These are phyloP conservation scores for Monilinia vaccinii-corymbosi DNA, from an alignment of 2,329 filamentous ascomycete genomes.

Conservation along the genomic window DNA sequence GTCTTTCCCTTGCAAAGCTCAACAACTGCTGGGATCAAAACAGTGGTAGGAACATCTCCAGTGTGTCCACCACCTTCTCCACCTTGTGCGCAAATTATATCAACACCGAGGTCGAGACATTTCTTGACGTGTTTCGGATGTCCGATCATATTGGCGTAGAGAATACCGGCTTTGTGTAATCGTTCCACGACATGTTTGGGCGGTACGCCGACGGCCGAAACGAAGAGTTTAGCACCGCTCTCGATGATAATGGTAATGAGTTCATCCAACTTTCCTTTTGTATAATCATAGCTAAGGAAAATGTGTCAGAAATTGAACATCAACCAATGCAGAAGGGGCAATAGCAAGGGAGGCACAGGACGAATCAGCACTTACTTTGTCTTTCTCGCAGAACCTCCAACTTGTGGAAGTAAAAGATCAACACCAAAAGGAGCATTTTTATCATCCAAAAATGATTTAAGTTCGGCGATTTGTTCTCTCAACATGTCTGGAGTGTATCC, in stretches of 20 bases:
- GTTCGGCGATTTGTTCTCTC: constrained; percentile 83
- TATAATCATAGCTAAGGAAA: constrained; percentile 83
- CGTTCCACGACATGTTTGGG: constrained; percentile 82
- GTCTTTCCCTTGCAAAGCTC: constrained; percentile 71
- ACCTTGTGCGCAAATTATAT: constrained; percentile 97
- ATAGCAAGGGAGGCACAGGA: constrained; percentile 7
- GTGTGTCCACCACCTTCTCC: constrained; percentile 97
- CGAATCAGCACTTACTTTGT: constrained; percentile 58
- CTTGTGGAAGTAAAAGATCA: constrained; percentile 86
- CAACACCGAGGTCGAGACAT: constrained; percentile 81
- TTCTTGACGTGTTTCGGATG: constrained; percentile 99
- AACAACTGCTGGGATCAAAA: constrained; percentile 89
- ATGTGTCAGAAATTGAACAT: constrained; percentile 19
- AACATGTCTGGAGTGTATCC: constrained; percentile 98
- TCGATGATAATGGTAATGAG: constrained; percentile 90
- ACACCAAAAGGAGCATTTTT: constrained; percentile 95
- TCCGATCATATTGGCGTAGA: constrained; percentile 99
- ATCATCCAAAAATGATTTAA: constrained; percentile 79
- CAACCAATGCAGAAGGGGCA: constrained; percentile 6
- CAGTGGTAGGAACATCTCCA: constrained; percentile 77
- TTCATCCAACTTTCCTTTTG: constrained; percentile 93
- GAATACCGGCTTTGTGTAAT: constrained; percentile 76
- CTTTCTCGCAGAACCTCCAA: constrained; percentile 88
- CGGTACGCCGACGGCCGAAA: constrained; percentile 91
- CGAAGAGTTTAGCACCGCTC: constrained; percentile 83